Conservation (phyloP, 1,284 basidiomycete species). For the Flammula alnicola region DNA sequence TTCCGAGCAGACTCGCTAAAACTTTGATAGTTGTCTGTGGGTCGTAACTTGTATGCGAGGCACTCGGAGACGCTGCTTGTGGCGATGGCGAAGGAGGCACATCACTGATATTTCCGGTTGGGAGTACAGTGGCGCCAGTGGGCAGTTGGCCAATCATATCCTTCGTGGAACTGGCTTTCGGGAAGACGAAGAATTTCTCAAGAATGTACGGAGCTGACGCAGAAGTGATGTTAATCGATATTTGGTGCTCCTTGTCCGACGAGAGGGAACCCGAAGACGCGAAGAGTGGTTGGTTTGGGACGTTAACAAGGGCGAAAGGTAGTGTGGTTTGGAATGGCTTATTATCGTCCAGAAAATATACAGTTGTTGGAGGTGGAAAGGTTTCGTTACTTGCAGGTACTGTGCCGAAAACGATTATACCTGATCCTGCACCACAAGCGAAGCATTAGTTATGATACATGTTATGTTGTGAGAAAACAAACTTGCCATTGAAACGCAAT, state of each 20-base stretch:
- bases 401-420: constrained; percentile 47
- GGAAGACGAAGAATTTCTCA: constrained; percentile 41
- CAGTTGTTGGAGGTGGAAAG: constrained; percentile 40
- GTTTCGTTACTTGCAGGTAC: constrained; percentile 42
- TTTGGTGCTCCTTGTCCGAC: constrained; percentile 34
- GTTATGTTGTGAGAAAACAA: not conserved
- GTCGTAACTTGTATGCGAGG: not conserved
- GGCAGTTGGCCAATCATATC: constrained; percentile 22
- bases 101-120: constrained; percentile 3
- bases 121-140: constrained; percentile 11
- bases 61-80: not conserved
- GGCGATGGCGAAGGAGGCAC: not conserved
- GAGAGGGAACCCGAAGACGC: constrained; percentile 34
- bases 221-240: constrained; percentile 42
- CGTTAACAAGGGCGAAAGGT: constrained; percentile 35
- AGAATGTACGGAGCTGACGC: constrained; percentile 42
- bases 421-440: constrained; percentile 41
- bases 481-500: constrained; percentile 44
- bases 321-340: constrained; percentile 38
- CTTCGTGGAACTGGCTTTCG: constrained; percentile 18
- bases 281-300: constrained; percentile 50
- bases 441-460: constrained; percentile 1
- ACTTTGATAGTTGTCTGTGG: constrained; percentile 23
- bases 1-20: constrained; percentile 31
- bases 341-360: constrained; percentile 42